Evolutionary conservation across 768 basidiomycete genomes (phyloP), one percentile per base, ranked within the genome.

Genomic region (Tylopilus balloui): DNA sequence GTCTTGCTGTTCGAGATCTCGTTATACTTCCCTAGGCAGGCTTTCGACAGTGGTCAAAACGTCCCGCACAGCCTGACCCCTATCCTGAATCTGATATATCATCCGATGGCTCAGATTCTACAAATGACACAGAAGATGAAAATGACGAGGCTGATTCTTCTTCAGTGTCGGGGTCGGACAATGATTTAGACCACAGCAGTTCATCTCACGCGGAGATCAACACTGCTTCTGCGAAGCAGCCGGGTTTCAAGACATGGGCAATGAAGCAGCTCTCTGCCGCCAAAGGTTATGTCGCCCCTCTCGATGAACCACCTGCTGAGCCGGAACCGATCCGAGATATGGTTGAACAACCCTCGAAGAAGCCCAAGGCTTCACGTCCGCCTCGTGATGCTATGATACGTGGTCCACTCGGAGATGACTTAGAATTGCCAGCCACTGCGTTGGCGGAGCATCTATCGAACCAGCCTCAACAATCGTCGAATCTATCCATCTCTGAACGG

Each of bases 241-340:
- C 71, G 4, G 78, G 80, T 7, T 97, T 96, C 78, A 96, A 96
- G 64, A 75, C 83, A 34, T 96, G 94, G 94, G 94, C 93, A 0
- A 62, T 83, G 52, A 79, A 85, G 47, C 92, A 96, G 62, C 75
- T 89, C 44, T 81, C 73, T 43, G 61, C 56, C 4, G 76, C 69
- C 17, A 80, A 79, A 56, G 66, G 64, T 34, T 72, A 77, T 39
- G 42, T 57, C 9, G 41, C 43, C 3, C 50, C 56, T 3, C n/a
- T 52, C 23, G 43, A 54, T 39, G 46, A 56, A 23, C 45, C 50
- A 50, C 46, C 53, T 17, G 23, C 61, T 13, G 49, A 58, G 27
- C 35, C 56, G 10, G 59, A 61, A 43, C 41, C 24, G 8, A 38
- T 25, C 14, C 32, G 37, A 17, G 31, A 49, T 17, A 13, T 23